These are phyloP conservation scores for Debaryomyces singareniensis DNA, from an alignment of 1,139 yeast genomes.

Conservation along the genomic window DNA sequence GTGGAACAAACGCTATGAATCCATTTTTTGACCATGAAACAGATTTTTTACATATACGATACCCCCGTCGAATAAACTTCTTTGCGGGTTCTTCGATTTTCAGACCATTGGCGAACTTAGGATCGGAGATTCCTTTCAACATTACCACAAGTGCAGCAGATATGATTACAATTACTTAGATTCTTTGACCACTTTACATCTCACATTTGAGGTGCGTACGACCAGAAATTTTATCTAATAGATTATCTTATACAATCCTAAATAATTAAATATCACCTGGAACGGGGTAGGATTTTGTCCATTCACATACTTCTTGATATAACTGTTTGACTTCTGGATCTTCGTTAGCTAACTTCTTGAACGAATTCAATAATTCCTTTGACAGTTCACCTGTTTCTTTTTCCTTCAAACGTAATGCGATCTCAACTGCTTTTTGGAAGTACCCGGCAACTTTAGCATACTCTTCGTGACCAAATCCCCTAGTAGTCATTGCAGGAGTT, in stretches of 20 bases:
- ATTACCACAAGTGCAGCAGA: too few species aligned
- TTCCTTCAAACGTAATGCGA: constrained; percentile 53
- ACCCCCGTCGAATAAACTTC: not conserved
- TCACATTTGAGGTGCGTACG: too few species aligned
- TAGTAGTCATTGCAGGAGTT: constrained; percentile 97
- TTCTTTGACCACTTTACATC: too few species aligned
- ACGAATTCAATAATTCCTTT: constrained; percentile 57
- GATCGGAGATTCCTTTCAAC: too few species aligned
- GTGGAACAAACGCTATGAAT: constrained; percentile 53
- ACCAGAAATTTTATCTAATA: too few species aligned
- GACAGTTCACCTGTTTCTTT: constrained; percentile 55
- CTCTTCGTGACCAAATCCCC: constrained; percentile 80
- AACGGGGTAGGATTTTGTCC: constrained; percentile 69
- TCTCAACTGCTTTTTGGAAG: constrained; percentile 71
- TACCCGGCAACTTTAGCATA: constrained; percentile 72
- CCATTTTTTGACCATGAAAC: constrained; percentile 77
- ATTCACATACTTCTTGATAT: constrained; percentile 54
- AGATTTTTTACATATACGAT: constrained; percentile 4
- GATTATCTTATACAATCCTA: not conserved
- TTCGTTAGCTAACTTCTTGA: constrained; percentile 59
- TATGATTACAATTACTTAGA: too few species aligned
- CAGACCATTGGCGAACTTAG: constrained; percentile 1
- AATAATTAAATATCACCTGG: constrained; percentile 57
- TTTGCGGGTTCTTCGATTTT: not conserved
- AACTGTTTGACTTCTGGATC: constrained; percentile 52